These are phyloP conservation scores for Solanum hybrid DNA, from an alignment of 305 asterid species.

Conservation along the genomic window DNA sequence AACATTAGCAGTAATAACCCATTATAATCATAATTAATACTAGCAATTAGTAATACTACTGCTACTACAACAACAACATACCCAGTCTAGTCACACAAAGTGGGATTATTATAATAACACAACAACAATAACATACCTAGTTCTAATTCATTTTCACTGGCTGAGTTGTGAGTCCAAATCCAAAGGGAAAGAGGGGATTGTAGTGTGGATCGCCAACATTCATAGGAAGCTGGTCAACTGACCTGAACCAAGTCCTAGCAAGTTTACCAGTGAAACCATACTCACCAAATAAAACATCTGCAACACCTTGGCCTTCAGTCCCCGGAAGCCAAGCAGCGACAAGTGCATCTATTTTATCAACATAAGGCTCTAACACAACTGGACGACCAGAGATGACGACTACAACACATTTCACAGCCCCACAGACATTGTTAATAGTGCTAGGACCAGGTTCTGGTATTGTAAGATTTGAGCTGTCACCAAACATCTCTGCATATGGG, in stretches of 20 bases:
- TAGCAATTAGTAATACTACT: no score
- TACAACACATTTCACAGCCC: slow-evolving; percentile 22
- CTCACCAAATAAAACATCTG: slow-evolving; percentile 36
- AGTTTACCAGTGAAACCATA: slow-evolving; percentile 33
- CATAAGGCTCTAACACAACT: slow-evolving; percentile 28
- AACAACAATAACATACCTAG: background rate
- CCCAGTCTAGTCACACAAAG: background rate
- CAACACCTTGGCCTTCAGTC: slow-evolving; percentile 43
- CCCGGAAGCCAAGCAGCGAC: slow-evolving; percentile 49
- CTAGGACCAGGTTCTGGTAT: slow-evolving; percentile 31
- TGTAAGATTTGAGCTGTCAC: slow-evolving; percentile 31
- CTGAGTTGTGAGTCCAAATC: slow-evolving; percentile 44
- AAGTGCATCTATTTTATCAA: slow-evolving; percentile 21
- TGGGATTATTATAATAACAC: background rate
- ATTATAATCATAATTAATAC: background rate
- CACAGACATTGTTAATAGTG: slow-evolving; percentile 24
- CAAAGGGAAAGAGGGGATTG: slow-evolving; percentile 52
- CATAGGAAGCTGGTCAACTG: slow-evolving; percentile 59
- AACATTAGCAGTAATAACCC: background rate
- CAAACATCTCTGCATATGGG: slow-evolving; percentile 28
- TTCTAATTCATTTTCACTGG: background rate
- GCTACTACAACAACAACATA: background rate
- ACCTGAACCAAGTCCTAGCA: slow-evolving; percentile 60
- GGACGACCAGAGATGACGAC: slow-evolving; percentile 34
- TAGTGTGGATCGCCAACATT: slow-evolving; percentile 50